phyloP scores from a whole-genome alignment of 2,329 filamentous ascomycete species.

The Fusarium sp. region DNA sequence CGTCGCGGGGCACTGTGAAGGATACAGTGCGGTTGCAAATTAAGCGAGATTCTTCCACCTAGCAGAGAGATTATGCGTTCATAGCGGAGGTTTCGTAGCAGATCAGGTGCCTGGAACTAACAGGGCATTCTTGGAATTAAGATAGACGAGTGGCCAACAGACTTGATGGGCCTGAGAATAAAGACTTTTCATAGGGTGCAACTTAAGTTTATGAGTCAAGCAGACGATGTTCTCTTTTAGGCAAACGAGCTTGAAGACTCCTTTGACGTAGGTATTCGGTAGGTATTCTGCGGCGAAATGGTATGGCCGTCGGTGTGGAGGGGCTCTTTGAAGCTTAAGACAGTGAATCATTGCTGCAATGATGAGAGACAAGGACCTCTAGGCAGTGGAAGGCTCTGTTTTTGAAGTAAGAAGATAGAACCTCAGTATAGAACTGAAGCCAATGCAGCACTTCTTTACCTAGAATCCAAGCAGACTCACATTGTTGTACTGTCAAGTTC shows the following conservation, averaged over 20 bases:
- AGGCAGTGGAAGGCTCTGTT: background rate
- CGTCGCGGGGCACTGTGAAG: conserved; percentile 31
- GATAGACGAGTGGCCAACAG: conserved; percentile 2
- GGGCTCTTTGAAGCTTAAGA: conserved; percentile 3
- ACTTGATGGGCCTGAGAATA: background rate
- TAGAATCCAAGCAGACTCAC: background rate
- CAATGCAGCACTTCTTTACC: background rate
- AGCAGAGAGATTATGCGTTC: conserved; percentile 15
- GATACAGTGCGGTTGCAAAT: conserved; percentile 25
- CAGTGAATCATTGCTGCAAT: conserved; percentile 18
- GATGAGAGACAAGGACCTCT: background rate
- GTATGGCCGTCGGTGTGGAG: conserved; percentile 28
- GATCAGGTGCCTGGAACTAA: conserved; percentile 4
- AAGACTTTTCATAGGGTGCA: background rate
- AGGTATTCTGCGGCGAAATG: background rate
- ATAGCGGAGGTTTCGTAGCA: conserved; percentile 14
- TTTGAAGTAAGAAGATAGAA: background rate
- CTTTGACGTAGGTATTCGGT: background rate
- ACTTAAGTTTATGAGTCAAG: background rate
- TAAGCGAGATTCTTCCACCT: conserved; percentile 35
- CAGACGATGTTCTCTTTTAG: background rate
- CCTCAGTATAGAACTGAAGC: background rate
- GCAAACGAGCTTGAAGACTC: background rate
- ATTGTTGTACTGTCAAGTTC: background rate
- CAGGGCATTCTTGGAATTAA: conserved; percentile 8